Evolutionary conservation across 2,329 filamentous ascomycete genomes (phyloP).

Genomic region (Biscogniauxia sp.): DNA sequence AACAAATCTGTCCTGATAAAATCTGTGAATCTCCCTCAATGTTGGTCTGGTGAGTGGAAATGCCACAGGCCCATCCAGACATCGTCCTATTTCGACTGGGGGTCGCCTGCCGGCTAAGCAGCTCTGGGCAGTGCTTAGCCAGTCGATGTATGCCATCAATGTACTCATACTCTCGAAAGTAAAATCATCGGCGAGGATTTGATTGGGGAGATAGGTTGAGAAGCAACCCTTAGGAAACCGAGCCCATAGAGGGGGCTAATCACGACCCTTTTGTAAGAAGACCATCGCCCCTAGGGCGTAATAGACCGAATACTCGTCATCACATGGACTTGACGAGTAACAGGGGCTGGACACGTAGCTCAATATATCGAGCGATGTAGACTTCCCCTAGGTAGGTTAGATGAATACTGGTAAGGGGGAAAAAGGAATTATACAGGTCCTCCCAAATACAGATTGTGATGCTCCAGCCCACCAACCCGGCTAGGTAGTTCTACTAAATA

Average conservation of each 20-base stretch:
- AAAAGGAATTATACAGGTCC: neutral
- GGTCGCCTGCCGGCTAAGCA: slow-evolving; percentile 16
- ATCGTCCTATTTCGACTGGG: slow-evolving; percentile 4
- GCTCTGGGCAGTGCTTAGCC: slow-evolving; percentile 14
- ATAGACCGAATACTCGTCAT: neutral
- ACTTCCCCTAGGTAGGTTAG: no score
- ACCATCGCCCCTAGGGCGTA: neutral
- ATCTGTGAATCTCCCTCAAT: slow-evolving; percentile 9
- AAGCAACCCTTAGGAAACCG: neutral
- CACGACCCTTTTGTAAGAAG: neutral
- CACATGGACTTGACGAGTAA: neutral
- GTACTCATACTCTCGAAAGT: slow-evolving; percentile 14
- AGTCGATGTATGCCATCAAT: slow-evolving; percentile 17
- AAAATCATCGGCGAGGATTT: neutral
- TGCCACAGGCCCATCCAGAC: slow-evolving; percentile 6
- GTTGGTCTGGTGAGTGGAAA: slow-evolving; percentile 16
- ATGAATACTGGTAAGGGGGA: neutral
- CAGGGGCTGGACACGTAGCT: neutral
- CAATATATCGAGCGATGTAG: neutral
- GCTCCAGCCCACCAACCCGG: neutral
- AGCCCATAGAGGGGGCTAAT: neutral
- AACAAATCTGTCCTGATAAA: slow-evolving; percentile 11
- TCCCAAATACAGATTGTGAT: neutral
- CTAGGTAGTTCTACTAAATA: neutral
- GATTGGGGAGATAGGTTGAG: neutral